A percentile compares a stretch with the other conserved stretches of the same genome.
These are phyloP conservation scores for Vaccinium macrocarpon DNA, from an alignment of 148 eudicot genomes.

Conservation along the genomic window DNA sequence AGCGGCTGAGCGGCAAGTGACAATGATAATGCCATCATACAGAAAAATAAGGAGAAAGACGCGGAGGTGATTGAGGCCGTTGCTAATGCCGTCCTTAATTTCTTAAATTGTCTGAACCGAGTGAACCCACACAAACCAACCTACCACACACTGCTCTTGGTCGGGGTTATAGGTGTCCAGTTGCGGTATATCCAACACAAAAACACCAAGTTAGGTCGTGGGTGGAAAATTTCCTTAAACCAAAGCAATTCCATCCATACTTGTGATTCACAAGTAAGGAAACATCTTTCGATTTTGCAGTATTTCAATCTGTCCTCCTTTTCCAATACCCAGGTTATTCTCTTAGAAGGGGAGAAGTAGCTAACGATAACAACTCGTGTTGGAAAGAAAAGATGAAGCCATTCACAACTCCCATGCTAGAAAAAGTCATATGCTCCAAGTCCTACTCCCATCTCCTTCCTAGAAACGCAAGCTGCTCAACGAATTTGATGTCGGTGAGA, in stretches of 20 bases:
- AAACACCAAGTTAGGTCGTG: not conserved
- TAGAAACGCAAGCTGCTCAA: constrained; percentile 72
- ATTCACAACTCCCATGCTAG: not conserved
- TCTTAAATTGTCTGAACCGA: too few species aligned
- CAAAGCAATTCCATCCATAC: too few species aligned
- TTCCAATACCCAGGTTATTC: not conserved
- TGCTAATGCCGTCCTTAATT: too few species aligned
- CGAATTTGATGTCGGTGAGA: constrained; percentile 76
- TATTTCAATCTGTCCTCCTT: not conserved
- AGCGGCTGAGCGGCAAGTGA: too few species aligned
- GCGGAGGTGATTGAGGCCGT: too few species aligned
- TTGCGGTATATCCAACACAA: too few species aligned
- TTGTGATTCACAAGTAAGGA: not conserved
- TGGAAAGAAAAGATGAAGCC: not conserved
- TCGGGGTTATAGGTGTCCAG: too few species aligned
- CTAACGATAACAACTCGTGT: not conserved
- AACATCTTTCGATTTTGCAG: not conserved
- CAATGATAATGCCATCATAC: too few species aligned
- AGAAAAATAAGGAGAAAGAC: too few species aligned
- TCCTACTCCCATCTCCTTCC: constrained; percentile 84
- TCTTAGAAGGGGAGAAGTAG: too few species aligned
- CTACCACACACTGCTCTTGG: too few species aligned
- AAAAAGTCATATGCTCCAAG: not conserved
- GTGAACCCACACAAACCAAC: too few species aligned
- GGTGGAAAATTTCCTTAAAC: not conserved